phyloP scores from a whole-genome alignment of 2,329 filamentous ascomycete species.

The Botrytis aclada region DNA sequence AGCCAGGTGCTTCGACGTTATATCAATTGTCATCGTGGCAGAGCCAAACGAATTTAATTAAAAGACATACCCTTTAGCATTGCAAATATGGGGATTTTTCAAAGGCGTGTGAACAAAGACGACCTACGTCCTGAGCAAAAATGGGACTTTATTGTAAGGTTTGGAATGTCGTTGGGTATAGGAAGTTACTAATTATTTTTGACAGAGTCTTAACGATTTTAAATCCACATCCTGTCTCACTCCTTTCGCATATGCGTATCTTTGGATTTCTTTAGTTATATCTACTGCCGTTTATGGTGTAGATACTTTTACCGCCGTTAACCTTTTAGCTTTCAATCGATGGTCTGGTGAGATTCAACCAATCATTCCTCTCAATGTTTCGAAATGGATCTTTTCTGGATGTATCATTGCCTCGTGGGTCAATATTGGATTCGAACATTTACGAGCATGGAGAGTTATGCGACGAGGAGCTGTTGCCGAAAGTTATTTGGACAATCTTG shows the following conservation, averaged over 20 bases:
- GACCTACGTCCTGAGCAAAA: conserved; percentile 78
- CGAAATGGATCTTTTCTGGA: conserved; percentile 91
- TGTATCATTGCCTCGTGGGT: conserved; percentile 90
- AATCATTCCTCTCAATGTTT: conserved; percentile 69
- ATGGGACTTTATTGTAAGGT: conserved; percentile 86
- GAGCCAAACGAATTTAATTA: conserved; percentile 26
- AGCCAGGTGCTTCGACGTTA: conserved; percentile 26
- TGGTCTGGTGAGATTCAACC: conserved; percentile 86
- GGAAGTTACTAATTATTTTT: conserved; percentile 20
- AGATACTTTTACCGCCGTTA: conserved; percentile 91
- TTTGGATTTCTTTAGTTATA: conserved; percentile 75
- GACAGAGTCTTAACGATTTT: conserved; percentile 69
- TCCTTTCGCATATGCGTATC: conserved; percentile 76
- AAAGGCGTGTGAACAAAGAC: conserved; percentile 59
- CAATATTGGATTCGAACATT: conserved; percentile 75
- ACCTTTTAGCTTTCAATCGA: conserved; percentile 80
- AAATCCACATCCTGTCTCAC: conserved; percentile 75
- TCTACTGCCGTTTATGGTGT: conserved; percentile 83
- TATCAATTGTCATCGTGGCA: conserved; percentile 24
- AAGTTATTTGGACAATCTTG: conserved; percentile 85
- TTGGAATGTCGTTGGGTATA: neutral
- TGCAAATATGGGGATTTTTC: conserved; percentile 60
- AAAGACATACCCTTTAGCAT: neutral
- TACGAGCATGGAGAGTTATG: conserved; percentile 78
- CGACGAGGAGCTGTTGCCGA: conserved; percentile 82